Conservation (phyloP, 2,329 filamentous ascomycete genomes). For the Neoscytalidium dimidiatum region DNA sequence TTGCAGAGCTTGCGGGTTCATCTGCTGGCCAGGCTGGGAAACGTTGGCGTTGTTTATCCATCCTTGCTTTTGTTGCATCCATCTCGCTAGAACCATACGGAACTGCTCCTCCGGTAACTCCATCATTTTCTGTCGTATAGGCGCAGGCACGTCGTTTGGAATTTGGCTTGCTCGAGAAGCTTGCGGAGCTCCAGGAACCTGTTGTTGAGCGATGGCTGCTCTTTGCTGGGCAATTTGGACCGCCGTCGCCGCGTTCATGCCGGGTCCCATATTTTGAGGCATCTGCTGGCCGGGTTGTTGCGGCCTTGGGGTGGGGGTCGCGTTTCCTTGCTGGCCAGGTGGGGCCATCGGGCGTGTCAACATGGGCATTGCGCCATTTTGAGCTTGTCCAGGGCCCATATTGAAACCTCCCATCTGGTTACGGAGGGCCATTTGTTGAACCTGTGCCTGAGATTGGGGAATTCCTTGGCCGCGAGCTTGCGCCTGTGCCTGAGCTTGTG, state of each 20-base stretch:
- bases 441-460: slow-evolving; percentile 23
- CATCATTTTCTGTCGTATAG: slow-evolving; percentile 35
- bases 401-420: slow-evolving; percentile 50
- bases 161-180: slow-evolving; percentile 37
- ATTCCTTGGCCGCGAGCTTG: slow-evolving; percentile 40
- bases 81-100: slow-evolving; percentile 12
- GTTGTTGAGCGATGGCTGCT: slow-evolving; percentile 29
- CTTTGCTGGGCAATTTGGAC: slow-evolving; percentile 39
- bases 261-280: slow-evolving; percentile 28
- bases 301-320: slow-evolving; percentile 37
- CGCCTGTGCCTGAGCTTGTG: slow-evolving; percentile 37
- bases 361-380: slow-evolving; percentile 50
- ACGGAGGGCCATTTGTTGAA: slow-evolving; percentile 41
- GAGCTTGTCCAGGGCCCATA: slow-evolving; percentile 40
- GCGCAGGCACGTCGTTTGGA: slow-evolving; percentile 31
- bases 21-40: slow-evolving; percentile 32
- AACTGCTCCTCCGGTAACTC: slow-evolving; percentile 38
- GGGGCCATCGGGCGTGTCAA: slow-evolving; percentile 51
- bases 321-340: slow-evolving; percentile 43
- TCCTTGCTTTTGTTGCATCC: not conserved
- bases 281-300: slow-evolving; percentile 38
- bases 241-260: slow-evolving; percentile 31
- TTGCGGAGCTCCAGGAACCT: slow-evolving; percentile 30
- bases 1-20: slow-evolving; percentile 31
- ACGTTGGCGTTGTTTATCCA: not conserved